phyloP scores from a whole-genome alignment of 2,329 filamentous ascomycete species.

The Parafenestella ontariensis region DNA sequence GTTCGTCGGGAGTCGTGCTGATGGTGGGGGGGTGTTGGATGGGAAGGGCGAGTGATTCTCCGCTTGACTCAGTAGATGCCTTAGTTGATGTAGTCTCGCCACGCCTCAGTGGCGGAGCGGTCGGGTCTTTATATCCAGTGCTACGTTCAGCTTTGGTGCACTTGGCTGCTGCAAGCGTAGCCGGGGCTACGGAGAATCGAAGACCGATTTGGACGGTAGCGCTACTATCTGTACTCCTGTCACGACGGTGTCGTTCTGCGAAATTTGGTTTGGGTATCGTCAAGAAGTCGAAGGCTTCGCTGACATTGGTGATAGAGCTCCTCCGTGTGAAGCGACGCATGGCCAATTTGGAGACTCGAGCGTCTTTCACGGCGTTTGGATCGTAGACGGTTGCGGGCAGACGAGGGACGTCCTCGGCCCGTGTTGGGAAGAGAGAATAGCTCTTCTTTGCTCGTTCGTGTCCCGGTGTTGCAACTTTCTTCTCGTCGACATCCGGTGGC shows the following conservation, averaged over 20 bases:
- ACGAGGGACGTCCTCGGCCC: conserved; percentile 48
- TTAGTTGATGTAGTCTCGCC: too few species aligned
- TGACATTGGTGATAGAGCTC: conserved; percentile 48
- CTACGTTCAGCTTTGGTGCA: conserved; percentile 29
- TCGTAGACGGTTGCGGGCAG: conserved; percentile 50
- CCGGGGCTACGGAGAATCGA: conserved; percentile 63
- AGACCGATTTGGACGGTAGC: conserved; percentile 76
- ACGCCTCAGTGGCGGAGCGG: conserved; percentile 27
- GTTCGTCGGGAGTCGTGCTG: conserved; percentile 16
- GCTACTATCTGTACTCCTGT: conserved; percentile 69
- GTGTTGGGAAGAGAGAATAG: conserved; percentile 50
- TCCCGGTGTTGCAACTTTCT: conserved; percentile 19
- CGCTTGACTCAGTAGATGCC: conserved; percentile 36
- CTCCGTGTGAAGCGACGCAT: conserved; percentile 41
- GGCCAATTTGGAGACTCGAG: conserved; percentile 38
- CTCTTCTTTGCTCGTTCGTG: conserved; percentile 39
- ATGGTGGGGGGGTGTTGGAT: conserved; percentile 37
- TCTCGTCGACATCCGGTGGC: conserved; percentile 37
- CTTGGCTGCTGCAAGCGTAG: conserved; percentile 44
- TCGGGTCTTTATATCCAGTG: conserved; percentile 9
- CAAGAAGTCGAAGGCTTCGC: conserved; percentile 47
- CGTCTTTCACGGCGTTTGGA: conserved; percentile 27
- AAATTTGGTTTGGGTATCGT: conserved; percentile 50
- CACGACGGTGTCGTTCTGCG: conserved; percentile 55
- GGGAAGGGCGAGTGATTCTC: conserved; percentile 37